Percentiles rank a stretch among this genome's conserved stretches.
Conservation (phyloP, 139 green algal species). For the Micractinium sp. region DNA sequence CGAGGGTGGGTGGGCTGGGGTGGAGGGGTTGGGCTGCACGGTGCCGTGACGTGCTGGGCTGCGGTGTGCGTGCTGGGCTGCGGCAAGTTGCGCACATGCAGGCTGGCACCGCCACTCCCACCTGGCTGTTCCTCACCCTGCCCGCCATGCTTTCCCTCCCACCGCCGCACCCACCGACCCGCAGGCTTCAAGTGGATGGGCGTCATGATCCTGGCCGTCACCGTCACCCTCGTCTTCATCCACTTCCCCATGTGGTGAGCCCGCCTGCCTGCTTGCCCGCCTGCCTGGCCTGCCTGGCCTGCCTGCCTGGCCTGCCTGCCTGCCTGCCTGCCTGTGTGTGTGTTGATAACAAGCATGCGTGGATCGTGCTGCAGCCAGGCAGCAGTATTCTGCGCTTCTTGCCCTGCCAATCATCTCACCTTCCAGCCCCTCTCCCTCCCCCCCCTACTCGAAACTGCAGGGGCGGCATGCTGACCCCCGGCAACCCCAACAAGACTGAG, state of each 20-base stretch:
- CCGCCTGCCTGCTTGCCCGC: too few species aligned
- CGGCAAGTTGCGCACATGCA: neutral
- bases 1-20: constrained; percentile 64
- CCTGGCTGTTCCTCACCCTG: neutral
- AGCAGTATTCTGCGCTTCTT: constrained; percentile 45
- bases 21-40: too few species aligned
- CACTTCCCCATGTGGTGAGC: constrained; percentile 87
- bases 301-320: too few species aligned
- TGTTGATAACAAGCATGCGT: neutral
- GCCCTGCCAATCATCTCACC: neutral
- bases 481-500: constrained; percentile 73
- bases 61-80: too few species aligned
- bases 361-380: too few species aligned
- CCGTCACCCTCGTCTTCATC: constrained; percentile 71
- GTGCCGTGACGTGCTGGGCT: too few species aligned
- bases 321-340: too few species aligned
- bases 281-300: too few species aligned
- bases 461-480: constrained; percentile 84
- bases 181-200: constrained; percentile 45
- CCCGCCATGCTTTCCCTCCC: neutral
- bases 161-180: neutral
- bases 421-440: neutral
- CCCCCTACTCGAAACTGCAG: neutral
- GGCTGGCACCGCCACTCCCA: too few species aligned
- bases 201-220: constrained; percentile 80